Conservation (phyloP, 1,284 basidiomycete genomes). For the Pterulicium gracile region DNA sequence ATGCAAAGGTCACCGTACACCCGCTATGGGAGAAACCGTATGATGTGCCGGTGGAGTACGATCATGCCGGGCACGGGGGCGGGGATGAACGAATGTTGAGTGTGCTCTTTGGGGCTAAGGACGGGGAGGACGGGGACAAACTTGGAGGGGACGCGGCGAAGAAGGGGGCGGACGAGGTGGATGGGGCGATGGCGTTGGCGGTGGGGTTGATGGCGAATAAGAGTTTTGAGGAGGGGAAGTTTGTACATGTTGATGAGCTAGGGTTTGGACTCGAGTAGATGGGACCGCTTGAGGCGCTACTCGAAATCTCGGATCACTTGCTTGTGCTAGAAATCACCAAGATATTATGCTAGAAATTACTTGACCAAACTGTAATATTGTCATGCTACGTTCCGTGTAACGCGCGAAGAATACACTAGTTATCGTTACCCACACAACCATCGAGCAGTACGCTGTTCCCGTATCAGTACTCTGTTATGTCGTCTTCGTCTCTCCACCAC, state of each 20-base stretch:
- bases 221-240: conserved; percentile 37
- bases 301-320: too few species aligned
- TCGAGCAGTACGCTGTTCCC: too few species aligned
- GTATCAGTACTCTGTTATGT: conserved; percentile 2
- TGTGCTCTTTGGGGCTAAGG: conserved; percentile 35
- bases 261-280: too few species aligned
- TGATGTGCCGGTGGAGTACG: conserved; percentile 29
- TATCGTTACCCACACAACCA: too few species aligned
- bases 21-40: conserved; percentile 33
- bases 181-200: conserved; percentile 40
- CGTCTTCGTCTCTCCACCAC: conserved; percentile 2
- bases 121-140: conserved; percentile 24
- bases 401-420: too few species aligned
- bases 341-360: too few species aligned
- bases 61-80: conserved; percentile 39
- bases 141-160: conserved; percentile 28
- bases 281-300: too few species aligned
- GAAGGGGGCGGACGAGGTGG: conserved; percentile 35
- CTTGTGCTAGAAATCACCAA: too few species aligned
- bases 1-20: conserved; percentile 33
- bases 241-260: conserved; percentile 23
- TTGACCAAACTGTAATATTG: too few species aligned
- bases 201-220: conserved; percentile 42
- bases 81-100: conserved; percentile 41
- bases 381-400: too few species aligned